Evolutionary conservation across 2,329 filamentous ascomycete genomes (phyloP).

Genomic region (Emergomyces orientalis): DNA sequence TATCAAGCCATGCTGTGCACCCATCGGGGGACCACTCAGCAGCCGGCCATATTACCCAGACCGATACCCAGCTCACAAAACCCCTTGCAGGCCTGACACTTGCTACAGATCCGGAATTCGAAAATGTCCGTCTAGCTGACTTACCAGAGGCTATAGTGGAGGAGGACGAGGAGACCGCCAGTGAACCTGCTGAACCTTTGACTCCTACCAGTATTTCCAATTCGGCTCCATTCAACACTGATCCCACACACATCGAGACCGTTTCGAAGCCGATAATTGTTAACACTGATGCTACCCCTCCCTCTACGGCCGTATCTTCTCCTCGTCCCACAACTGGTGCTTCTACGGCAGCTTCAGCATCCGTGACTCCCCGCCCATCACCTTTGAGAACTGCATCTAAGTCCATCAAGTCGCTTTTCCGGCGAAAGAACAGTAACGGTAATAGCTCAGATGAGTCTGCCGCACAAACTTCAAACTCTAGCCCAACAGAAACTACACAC

Average conservation of each 20-base stretch:
- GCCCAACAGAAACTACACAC: constrained; percentile 1
- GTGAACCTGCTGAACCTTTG: constrained; percentile 18
- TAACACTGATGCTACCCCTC: constrained; percentile 15
- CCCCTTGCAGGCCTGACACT: neutral
- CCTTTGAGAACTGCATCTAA: constrained; percentile 16
- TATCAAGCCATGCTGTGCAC: constrained; percentile 8
- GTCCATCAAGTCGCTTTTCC: constrained; percentile 21
- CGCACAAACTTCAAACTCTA: neutral
- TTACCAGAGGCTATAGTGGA: constrained; percentile 16
- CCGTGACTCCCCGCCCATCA: constrained; percentile 9
- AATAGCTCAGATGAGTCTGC: neutral
- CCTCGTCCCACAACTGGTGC: neutral
- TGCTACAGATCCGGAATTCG: constrained; percentile 8
- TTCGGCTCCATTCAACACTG: constrained; percentile 8
- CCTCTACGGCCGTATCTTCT: constrained; percentile 7
- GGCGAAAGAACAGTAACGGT: constrained; percentile 8
- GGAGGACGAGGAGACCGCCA: constrained; percentile 18
- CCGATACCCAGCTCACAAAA: neutral
- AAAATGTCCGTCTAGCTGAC: constrained; percentile 11
- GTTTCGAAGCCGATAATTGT: constrained; percentile 15
- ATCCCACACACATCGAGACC: constrained; percentile 8
- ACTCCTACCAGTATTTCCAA: constrained; percentile 17
- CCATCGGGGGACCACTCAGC: constrained; percentile 5
- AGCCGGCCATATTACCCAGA: neutral
- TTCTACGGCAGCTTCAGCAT: constrained; percentile 7